Base-by-base conservation (phyloP, 345 rosid species). In the Boechera retrofracta region DNA sequence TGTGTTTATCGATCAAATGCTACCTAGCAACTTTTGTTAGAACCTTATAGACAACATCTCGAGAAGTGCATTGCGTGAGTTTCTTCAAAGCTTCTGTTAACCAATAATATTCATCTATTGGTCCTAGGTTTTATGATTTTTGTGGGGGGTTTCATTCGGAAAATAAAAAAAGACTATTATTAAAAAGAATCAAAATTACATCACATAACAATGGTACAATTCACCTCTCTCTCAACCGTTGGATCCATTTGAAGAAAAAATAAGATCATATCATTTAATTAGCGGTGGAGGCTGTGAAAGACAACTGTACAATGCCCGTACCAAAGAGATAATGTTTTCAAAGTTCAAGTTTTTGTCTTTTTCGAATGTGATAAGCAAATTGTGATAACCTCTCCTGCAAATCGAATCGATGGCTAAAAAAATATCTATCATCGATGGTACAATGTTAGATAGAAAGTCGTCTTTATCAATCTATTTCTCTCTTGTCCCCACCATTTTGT, bases 341-440 rank as follows among this genome's bases (percentile, higher is more conserved):
- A 67, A 75, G 15, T 61, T 52, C 47, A 60, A 15, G 26, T 59
- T 47, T 64, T 13, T 75, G 69, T 76, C 57, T 69, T 69, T 68
- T 41, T 51, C 74, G 56, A 61, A 61, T 76, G 69, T 76, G 80
- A 76, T 76, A 69, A 76, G 75, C 75, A 60, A 69, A 62, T 53
- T 53, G 48, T 69, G 80, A 76, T 76, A 76, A 24, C 75, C 56
- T 18, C 64, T 69, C 31, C 21, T 56, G 13, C 69, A 67, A 75
- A 75, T 75, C 79, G 68, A 52, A 67, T 28, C 67, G 32, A 48
- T 75, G 44, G 53, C 54, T 75, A 38, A 45, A 1, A 66, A 56
- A 33, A 24, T n/a, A 33, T 45, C 42, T 32, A 16, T 60, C 53
- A 39, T 64, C 11, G 53, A 11, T 54, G 9, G 15, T 18, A 9